A percentile compares a stretch with the other conserved stretches of the same genome.
phyloP scores from a whole-genome alignment of 2,329 filamentous ascomycete species.

The Ophiostoma populinum region DNA sequence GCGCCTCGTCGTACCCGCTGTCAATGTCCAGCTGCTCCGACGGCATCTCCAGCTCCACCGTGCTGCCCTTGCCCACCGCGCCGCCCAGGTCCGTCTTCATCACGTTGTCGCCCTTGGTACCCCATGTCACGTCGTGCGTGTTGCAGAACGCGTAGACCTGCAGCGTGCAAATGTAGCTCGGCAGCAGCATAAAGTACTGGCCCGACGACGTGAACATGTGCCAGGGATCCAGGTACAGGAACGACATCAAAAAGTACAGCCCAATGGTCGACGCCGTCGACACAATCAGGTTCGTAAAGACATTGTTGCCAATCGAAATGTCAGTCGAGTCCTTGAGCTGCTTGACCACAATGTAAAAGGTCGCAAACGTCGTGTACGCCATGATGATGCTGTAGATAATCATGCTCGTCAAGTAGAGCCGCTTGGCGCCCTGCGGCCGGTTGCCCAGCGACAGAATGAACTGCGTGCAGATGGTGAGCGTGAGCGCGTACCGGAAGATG shows the following conservation, averaged over 20 bases:
- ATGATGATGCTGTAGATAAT: slow-evolving; percentile 87
- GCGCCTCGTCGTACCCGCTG: slow-evolving; percentile 88
- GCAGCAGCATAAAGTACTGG: slow-evolving; percentile 87
- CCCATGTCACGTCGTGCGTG: slow-evolving; percentile 91
- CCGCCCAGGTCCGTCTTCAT: slow-evolving; percentile 82
- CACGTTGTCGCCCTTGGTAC: slow-evolving; percentile 84
- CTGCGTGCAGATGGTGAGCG: slow-evolving; percentile 80
- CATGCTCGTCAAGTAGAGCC: slow-evolving; percentile 76
- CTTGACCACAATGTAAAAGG: slow-evolving; percentile 73
- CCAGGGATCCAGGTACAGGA: slow-evolving; percentile 95
- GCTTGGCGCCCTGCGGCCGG: slow-evolving; percentile 82
- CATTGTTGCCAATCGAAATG: slow-evolving; percentile 64
- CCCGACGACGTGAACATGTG: slow-evolving; percentile 89
- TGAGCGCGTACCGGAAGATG: slow-evolving; percentile 67
- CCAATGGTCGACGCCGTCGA: slow-evolving; percentile 79
- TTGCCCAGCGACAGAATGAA: slow-evolving; percentile 96
- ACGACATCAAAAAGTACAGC: slow-evolving; percentile 89
- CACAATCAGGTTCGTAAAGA: slow-evolving; percentile 90
- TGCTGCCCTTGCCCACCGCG: slow-evolving; percentile 55
- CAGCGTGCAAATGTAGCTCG: slow-evolving; percentile 87
- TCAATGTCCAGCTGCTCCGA: slow-evolving; percentile 96
- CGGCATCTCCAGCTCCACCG: slow-evolving; percentile 93
- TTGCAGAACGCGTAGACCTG: slow-evolving; percentile 99
- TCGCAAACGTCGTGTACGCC: slow-evolving; percentile 83
- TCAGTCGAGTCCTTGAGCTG: slow-evolving; percentile 43